Evolutionary conservation across 1,284 basidiomycete species (phyloP).

Genomic region (Lentinula novae-zelandiae): DNA sequence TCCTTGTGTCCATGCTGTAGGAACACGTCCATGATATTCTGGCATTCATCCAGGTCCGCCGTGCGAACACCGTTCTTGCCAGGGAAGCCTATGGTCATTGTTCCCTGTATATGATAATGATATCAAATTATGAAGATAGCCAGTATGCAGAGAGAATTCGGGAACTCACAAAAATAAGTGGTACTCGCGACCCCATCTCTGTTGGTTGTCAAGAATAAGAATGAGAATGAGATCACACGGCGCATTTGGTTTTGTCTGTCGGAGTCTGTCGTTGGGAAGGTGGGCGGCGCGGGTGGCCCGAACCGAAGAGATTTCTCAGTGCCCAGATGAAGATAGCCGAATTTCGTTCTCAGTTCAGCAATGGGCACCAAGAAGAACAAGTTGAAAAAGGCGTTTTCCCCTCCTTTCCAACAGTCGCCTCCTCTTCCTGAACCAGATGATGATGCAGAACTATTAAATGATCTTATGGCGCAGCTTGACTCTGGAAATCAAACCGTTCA

Average conservation of each 20-base stretch:
- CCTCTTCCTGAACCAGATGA: slow-evolving; percentile 27
- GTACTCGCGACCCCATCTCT: slow-evolving; percentile 27
- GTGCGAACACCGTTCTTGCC: slow-evolving; percentile 41
- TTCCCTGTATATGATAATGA: not conserved
- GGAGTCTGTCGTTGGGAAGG: not conserved
- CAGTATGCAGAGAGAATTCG: not conserved
- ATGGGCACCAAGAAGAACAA: slow-evolving; percentile 38
- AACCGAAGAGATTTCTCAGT: not conserved
- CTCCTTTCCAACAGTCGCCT: slow-evolving; percentile 27
- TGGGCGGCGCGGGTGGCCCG: not conserved
- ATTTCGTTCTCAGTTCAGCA: not conserved
- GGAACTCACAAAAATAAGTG: slow-evolving; percentile 33
- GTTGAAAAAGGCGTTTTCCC: slow-evolving; percentile 40
- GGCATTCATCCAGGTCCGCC: slow-evolving; percentile 32
- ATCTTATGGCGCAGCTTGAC: slow-evolving; percentile 71
- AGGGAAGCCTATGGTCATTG: slow-evolving; percentile 27
- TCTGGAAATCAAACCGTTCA: slow-evolving; percentile 48
- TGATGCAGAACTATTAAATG: slow-evolving; percentile 63
- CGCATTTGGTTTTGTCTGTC: not conserved
- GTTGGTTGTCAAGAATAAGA: not conserved
- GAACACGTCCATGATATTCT: slow-evolving; percentile 45
- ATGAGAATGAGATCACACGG: not conserved
- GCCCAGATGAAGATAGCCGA: too few relatives aligned
- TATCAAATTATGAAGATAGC: not conserved
- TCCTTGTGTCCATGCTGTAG: slow-evolving; percentile 39